Base-by-base conservation (phyloP, 768 basidiomycete genomes). In the Podaxis sp. region DNA sequence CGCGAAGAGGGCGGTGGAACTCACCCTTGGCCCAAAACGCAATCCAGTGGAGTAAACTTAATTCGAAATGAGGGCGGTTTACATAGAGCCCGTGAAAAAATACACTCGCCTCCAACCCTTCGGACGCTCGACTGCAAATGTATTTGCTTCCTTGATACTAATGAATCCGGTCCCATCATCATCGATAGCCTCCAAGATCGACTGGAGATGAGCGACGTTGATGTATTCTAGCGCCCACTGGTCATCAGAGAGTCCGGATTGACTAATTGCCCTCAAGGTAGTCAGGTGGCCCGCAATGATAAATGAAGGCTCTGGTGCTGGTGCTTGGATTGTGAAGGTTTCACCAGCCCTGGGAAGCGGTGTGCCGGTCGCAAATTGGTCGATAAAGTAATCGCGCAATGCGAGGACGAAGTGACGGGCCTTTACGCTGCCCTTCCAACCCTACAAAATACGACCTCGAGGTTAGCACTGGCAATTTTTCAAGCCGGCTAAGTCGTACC, bases 381-480 rank as follows among this genome's bases (percentile, higher is more conserved):
- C 74, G 8, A 69, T 70, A 56, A 71, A 79, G 55, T 76, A 75
- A 59, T 80, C 78, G 47, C 74, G 76, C 1, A 80, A 69, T 17
- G 77, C 76, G 1, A 82, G 72, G 3, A 82, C 80, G 57, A 85
- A 84, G 60, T 82, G 79, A 0, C 77, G 72, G 0, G 82, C 80
- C 65, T 84, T 82, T 37, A 84, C 83, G 63, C 76, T 83, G 11
- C 80, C 77, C 66, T 77, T 79, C 83, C 83, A 84, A 6, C 75
- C 76, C 82, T 83, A 15, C 2, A 13, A 24, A 24, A 24, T 2
- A 40, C 0, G 9, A n/a, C 9, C 13, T n/a, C 27, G 6, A 37
- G n/a, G 49, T 40, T 4, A 40, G 13, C 37, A 15, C 17, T 5
- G 58, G 7, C n/a, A 8, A 0, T 24, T 9, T 24, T 19, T 24